These are phyloP conservation scores for Phytophthora cryptogea DNA, from an alignment of 352 stramenopile species.

Conservation along the genomic window DNA sequence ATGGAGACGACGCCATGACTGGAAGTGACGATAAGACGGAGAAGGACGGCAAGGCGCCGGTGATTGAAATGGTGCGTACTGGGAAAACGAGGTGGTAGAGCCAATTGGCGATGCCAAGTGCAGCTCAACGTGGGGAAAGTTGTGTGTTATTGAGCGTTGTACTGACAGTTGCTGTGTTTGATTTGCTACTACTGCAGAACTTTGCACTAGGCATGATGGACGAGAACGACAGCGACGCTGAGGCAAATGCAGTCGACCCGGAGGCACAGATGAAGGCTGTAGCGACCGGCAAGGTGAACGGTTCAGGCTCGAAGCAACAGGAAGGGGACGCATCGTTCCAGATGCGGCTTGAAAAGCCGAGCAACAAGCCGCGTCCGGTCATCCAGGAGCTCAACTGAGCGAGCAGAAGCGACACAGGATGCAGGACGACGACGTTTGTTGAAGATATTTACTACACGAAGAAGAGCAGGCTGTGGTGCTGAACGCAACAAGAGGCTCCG, in stretches of 20 bases:
- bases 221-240: slow-evolving; percentile 36
- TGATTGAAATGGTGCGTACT: slow-evolving; percentile 79
- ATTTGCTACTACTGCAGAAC: slow-evolving; percentile 42
- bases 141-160: slow-evolving; percentile 1
- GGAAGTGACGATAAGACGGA: slow-evolving; percentile 21
- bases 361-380: slow-evolving; percentile 49
- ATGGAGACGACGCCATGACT: slow-evolving; percentile 25
- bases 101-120: background rate
- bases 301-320: slow-evolving; percentile 1
- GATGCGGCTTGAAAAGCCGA: slow-evolving; percentile 46
- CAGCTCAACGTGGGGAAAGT: background rate
- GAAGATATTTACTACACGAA: slow-evolving; percentile 34
- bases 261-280: slow-evolving; percentile 39
- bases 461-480: background rate
- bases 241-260: slow-evolving; percentile 25
- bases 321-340: slow-evolving; percentile 22
- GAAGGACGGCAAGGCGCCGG: slow-evolving; percentile 36
- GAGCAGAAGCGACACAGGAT: background rate
- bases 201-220: slow-evolving; percentile 80
- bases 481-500: background rate
- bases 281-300: slow-evolving; percentile 8
- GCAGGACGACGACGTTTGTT: slow-evolving; percentile 8
- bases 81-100: background rate
- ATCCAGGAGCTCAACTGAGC: slow-evolving; percentile 80
- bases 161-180: slow-evolving; percentile 1